Conservation (phyloP, 225 moss, liverwort and hornwort genomes). For the Pleurozium schreberi region DNA sequence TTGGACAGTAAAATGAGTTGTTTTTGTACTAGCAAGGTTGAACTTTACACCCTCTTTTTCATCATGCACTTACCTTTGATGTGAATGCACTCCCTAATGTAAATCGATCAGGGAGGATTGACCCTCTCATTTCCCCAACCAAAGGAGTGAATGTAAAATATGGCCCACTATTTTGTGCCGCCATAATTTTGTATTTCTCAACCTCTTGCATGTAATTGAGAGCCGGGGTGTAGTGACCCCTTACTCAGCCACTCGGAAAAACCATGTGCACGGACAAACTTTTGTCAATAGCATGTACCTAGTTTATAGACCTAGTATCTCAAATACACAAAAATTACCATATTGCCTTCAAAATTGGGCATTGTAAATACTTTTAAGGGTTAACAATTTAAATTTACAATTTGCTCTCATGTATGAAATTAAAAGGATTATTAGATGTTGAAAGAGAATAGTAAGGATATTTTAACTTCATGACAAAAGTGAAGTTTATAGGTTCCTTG, state of each 20-base stretch:
- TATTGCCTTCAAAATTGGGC: accelerated
- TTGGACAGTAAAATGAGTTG: not conserved
- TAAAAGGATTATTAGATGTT: not conserved
- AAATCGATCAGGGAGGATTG: too few species aligned
- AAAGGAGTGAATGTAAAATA: too few species aligned
- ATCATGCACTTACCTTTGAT: not conserved
- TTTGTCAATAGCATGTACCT: not conserved
- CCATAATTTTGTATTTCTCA: too few species aligned
- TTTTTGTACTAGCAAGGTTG: not conserved
- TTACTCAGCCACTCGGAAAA: too few species aligned
- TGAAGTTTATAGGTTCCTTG: not conserved
- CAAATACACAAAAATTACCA: accelerated
- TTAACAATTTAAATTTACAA: not conserved
- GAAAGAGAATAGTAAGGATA: not conserved
- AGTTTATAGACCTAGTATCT: too few species aligned
- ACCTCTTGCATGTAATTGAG: too few species aligned
- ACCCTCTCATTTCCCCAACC: too few species aligned
- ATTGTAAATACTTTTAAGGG: accelerated
- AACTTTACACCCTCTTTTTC: too few species aligned
- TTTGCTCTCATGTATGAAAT: not conserved
- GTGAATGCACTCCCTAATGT: not conserved
- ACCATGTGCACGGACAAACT: not conserved
- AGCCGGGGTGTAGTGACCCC: too few species aligned
- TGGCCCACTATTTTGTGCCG: too few species aligned
- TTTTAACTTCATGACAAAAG: not conserved